phyloP scores from a whole-genome alignment of 768 basidiomycete genomes.

The Lactarius hatsudake region DNA sequence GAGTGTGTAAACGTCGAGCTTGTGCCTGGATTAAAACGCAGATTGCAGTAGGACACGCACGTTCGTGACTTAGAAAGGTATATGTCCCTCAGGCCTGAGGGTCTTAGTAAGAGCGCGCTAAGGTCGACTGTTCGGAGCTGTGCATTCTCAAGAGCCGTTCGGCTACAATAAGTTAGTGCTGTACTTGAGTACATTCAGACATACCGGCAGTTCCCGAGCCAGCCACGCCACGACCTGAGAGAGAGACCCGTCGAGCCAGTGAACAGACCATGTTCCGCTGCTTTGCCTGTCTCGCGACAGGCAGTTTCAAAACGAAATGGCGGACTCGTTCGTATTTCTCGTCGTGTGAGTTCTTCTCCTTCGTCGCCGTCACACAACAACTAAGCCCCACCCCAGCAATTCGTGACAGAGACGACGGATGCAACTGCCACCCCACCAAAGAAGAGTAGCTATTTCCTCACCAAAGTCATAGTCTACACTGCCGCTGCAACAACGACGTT shows the following conservation, averaged over 20 bases:
- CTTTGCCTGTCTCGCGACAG: constrained; percentile 54
- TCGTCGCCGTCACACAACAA: constrained; percentile 14
- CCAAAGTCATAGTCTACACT: constrained; percentile 64
- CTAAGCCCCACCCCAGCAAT: constrained; percentile 43
- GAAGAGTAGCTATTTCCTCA: constrained; percentile 54
- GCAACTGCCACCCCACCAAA: constrained; percentile 37
- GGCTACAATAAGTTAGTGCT: too few species aligned
- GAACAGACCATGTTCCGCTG: constrained; percentile 46
- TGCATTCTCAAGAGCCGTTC: neutral
- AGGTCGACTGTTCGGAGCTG: too few species aligned
- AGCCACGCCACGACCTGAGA: neutral
- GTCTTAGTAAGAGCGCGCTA: neutral
- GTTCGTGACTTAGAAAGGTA: constrained; percentile 4
- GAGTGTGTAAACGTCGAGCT: neutral
- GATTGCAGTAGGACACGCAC: constrained; percentile 14
- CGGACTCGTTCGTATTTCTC: constrained; percentile 49
- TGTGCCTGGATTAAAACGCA: neutral
- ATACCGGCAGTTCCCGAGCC: neutral
- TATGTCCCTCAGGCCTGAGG: neutral
- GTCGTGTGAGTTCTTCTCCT: constrained; percentile 49
- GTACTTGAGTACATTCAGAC: too few species aligned
- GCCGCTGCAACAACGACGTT: constrained; percentile 67
- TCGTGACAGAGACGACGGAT: constrained; percentile 50
- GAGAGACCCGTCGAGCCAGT: neutral
- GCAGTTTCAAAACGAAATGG: constrained; percentile 43